These are phyloP conservation scores for Amanita rimosa DNA, from an alignment of 768 basidiomycete genomes.

Conservation along the genomic window DNA sequence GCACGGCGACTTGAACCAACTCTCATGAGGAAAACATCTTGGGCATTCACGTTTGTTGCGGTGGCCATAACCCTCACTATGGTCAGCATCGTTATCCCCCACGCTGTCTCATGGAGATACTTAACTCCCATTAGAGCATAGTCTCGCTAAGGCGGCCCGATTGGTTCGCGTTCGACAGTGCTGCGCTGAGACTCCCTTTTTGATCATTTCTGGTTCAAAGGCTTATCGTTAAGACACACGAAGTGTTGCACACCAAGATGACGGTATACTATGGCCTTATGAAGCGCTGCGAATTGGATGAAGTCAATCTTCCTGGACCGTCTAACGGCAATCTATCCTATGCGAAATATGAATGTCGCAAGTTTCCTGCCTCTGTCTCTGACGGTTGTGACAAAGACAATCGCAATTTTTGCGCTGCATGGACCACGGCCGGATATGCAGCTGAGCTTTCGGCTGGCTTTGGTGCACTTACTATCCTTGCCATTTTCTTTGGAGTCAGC, in stretches of 20 bases:
- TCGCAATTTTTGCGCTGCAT: conserved; percentile 46
- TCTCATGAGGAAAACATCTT: conserved; percentile 59
- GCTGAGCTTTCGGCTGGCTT: conserved; percentile 58
- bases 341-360: conserved; percentile 48
- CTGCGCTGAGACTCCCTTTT: neutral
- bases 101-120: neutral
- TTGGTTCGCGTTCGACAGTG: conserved; percentile 47
- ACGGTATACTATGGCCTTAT: conserved; percentile 49
- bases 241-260: conserved; percentile 33
- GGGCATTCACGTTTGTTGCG: conserved; percentile 50
- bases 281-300: conserved; percentile 42
- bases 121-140: conserved; percentile 36
- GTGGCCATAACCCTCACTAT: conserved; percentile 38
- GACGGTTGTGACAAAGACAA: conserved; percentile 44
- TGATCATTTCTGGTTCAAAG: conserved; percentile 14
- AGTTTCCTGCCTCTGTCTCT: conserved; percentile 46
- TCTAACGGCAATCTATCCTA: conserved; percentile 33
- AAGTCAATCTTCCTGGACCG: conserved; percentile 35
- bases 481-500: conserved; percentile 58
- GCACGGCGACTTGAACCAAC: neutral
- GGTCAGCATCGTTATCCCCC: conserved; percentile 24
- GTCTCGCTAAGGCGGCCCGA: conserved; percentile 45
- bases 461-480: conserved; percentile 41
- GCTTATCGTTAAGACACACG: conserved; percentile 31
- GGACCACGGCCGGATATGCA: conserved; percentile 62